Evolutionary conservation across 371 early-diverging fungal species (phyloP), one percentile per base, ranked within the genome.

Genomic region (Thermomucor indicae-seudaticae): DNA sequence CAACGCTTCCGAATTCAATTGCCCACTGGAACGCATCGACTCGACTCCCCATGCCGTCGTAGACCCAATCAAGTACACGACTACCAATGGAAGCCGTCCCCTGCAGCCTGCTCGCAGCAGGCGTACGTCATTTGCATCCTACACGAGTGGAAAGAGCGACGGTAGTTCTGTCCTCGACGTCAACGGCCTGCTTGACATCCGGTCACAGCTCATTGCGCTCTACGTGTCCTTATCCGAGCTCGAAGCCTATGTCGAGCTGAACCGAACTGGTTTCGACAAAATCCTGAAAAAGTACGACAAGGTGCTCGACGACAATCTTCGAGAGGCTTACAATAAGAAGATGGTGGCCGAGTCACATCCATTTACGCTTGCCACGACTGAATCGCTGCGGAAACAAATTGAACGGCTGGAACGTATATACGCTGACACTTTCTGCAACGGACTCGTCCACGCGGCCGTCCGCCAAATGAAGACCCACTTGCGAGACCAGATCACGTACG

Each of bases 231-330:
- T 96, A 2, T 84, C 84, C 27, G 94, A 95, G 53, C 80, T 97
- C 8, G 84, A 90, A 41, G 84, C 92, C 22, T 99, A 88, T 58
- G 86, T 87, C 20, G 86, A 92, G 47, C 76, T 97, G 39, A 98
- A 99, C 78, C 75, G 83, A 40, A 94, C 89, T 1, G 97, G 96
- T 4, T 97, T 98, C 66, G 76, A 85, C 61, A 98, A 96, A 71
- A 91, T 97, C 58, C 70, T 98, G n/a, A 97, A 96, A 65, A 96
- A 98, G 70, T 91, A 88, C 58, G 98, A 98, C 75, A 98, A 96
- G 70, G 88, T 90, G 5, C 77, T 88, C 12, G 74, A 76, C 14
- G 74, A 69, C 28, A 57, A 70, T 25, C 34, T 71, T 10, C 56
- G 65, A 41, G 63, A 78, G 32, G 50, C 51, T 10, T 89, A 88